Percentiles rank a stretch among this genome's conserved stretches.
Conservation (phyloP, 257 asterid species). For the Penstemon eatonii region DNA sequence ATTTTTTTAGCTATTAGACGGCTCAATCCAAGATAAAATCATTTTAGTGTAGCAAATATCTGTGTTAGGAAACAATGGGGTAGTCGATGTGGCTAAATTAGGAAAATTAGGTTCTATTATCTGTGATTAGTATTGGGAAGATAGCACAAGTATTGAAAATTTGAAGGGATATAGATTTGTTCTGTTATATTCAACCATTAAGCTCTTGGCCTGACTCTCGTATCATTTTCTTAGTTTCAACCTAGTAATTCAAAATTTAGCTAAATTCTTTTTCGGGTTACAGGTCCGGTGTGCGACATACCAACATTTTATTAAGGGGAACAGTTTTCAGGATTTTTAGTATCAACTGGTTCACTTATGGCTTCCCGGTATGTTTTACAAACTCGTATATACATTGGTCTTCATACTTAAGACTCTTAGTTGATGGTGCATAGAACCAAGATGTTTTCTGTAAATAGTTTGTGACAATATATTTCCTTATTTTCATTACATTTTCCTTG, state of each 20-base stretch:
- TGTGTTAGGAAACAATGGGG: constrained; percentile 12
- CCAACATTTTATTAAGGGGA: constrained; percentile 83
- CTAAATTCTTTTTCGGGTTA: constrained; percentile 25
- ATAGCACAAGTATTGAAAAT: not conserved
- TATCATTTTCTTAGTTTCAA: constrained; percentile 9
- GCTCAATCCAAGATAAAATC: constrained; percentile 11
- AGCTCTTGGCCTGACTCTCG: constrained; percentile 10
- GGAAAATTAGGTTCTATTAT: not conserved
- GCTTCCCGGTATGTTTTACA: constrained; percentile 79
- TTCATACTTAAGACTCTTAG: constrained; percentile 23
- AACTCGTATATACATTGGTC: constrained; percentile 22
- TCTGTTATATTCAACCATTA: not conserved
- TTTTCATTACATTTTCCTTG: constrained; percentile 28
- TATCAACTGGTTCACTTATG: constrained; percentile 98
- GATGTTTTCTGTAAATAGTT: constrained; percentile 13
- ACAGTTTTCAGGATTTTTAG: constrained; percentile 84
- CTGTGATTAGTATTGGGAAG: not conserved
- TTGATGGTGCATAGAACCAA: constrained; percentile 11
- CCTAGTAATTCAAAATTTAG: constrained; percentile 14
- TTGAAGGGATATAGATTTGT: not conserved
- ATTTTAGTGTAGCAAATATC: constrained; percentile 4
- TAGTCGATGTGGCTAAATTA: constrained; percentile 12
- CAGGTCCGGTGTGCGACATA: constrained; percentile 98
- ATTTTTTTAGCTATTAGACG: constrained; percentile 6
- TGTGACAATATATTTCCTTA: constrained; percentile 2